These are phyloP conservation scores for Anethum foeniculum DNA, from an alignment of 140 eudicot species.

Conservation along the genomic window DNA sequence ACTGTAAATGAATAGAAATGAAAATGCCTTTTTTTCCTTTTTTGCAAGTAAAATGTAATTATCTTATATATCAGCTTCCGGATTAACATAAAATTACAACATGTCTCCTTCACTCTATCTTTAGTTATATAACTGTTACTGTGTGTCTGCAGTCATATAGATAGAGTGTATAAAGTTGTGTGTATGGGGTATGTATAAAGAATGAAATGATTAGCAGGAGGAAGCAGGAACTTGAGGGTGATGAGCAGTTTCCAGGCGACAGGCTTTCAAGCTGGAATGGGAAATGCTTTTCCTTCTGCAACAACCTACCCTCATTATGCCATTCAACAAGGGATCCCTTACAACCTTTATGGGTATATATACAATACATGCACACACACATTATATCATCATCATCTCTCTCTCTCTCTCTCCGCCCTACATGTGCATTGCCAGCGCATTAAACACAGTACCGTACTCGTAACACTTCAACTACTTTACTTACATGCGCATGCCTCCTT, in stretches of 20 bases:
- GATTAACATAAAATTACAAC: neutral
- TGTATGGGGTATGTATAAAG: neutral
- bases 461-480: neutral
- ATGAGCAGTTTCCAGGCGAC: slow-evolving; percentile 63
- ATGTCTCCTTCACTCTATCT: neutral
- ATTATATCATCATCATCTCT: neutral
- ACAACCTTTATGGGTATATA: slow-evolving; percentile 73
- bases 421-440: slow-evolving; percentile 6
- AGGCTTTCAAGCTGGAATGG: slow-evolving; percentile 32
- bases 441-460: neutral
- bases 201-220: slow-evolving; percentile 30
- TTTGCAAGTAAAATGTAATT: neutral
- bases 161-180: neutral
- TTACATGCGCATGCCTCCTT: neutral
- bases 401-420: neutral
- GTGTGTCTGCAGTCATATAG: neutral
- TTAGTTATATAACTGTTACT: neutral
- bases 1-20: slow-evolving; percentile 13
- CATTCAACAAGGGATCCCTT: slow-evolving; percentile 98
- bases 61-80: neutral
- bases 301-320: slow-evolving; percentile 94
- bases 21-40: slow-evolving; percentile 15
- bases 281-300: slow-evolving; percentile 67
- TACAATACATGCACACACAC: neutral
- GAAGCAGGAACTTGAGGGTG: slow-evolving; percentile 56